Evolutionary conservation across 495 filamentous ascomycete genomes (phyloP), one percentile per base, ranked within the genome.

Genomic region (Hypoxylon lenormandii): DNA sequence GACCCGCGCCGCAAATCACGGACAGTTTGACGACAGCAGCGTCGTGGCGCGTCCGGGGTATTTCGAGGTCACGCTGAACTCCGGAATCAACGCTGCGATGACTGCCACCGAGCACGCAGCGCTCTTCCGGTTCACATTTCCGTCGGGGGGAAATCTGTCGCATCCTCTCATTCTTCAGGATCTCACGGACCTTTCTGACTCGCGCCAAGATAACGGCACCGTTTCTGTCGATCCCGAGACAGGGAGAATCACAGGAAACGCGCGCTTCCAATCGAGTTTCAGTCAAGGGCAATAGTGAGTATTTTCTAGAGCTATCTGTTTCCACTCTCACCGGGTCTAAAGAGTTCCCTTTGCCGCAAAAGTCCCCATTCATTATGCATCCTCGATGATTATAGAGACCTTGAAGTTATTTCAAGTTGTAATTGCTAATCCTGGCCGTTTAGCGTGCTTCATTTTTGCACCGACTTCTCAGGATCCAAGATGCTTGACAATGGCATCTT

Each of bases 81-180:
- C 79, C 56, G 84, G 87, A 0, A 79, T 92, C 23, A 72, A 74
- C 4, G 87, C 84, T 4, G 89, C 91, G 65, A 92, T 93, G 89
- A 92, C 90, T 1, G 80, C 83, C 0, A 80, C 89, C 0, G 82
- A 88, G 12, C 88, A 87, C 53, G 81, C 88, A 3, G 88, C 90
- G 7, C 69, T 93, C 12, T 93, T 92, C 74, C 83, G 80, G 18
- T 93, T 93, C 69, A 85, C 81, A 3, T 92, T 92, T 59, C 85
- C 87, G 0, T 72, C 78, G n/a, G 75, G 66, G 22, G 74, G 80
- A 0, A 74, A 81, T 28, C 78, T 70, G 13, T 77, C 83, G 33
- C 82, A 85, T 23, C 90, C 90, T 2, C 74, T 92, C 8, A 85
- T 92, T 16, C 71, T 87, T 26, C 76, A 91, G 21, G 90, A 92